Base-by-base conservation (phyloP, 2,329 filamentous ascomycete species). In the Thelonectria rubi region DNA sequence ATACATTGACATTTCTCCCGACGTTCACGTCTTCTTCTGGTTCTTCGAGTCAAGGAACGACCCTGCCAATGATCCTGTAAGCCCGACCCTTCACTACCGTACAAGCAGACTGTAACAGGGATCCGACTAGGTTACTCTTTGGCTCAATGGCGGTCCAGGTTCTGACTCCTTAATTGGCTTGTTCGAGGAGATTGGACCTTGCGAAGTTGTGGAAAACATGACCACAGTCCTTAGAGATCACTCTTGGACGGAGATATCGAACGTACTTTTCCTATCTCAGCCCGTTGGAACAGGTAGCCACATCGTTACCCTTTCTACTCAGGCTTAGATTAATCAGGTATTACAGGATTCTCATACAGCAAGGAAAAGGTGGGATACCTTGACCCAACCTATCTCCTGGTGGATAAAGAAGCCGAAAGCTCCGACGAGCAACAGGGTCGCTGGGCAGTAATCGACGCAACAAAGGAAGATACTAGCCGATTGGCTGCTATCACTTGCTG, bases 111-210 rank as follows among this genome's bases (percentile, higher is more conserved):
- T n/a, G n/a, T 53, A 24, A 46, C 8, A 64, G n/a, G 21, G 56
- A 47, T 18, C 58, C 59, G 18, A 21, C 12, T 65, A 62, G 55
- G 70, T 86, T 53, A 83, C 81, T 2, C 80, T 86, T 67, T 87
- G 82, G 82, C 75, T 88, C 53, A 87, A 86, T 70, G 86, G 86
- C 21, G 86, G 86, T 1, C 86, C 86, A 3, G 86, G 86, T 6
- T 79, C 78, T 26, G 64, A 66, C 21, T 68, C 65, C 2, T 45
- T 67, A 45, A 64, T 67, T 30, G 65, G 65, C 1, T 14, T 67
- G 5, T 65, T 65, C 14, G 49, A 64, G 17, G 60, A 63, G 15
- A 59, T 64, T 11, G 58, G 62, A 2, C 62, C 62, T 7, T 64
- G 62, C 5, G 54, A 62, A 12, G 54, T 64, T 24, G 55, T 58